Base-by-base conservation (phyloP, 2,329 filamentous ascomycete species). In the Tolypocladium endophyticum region DNA sequence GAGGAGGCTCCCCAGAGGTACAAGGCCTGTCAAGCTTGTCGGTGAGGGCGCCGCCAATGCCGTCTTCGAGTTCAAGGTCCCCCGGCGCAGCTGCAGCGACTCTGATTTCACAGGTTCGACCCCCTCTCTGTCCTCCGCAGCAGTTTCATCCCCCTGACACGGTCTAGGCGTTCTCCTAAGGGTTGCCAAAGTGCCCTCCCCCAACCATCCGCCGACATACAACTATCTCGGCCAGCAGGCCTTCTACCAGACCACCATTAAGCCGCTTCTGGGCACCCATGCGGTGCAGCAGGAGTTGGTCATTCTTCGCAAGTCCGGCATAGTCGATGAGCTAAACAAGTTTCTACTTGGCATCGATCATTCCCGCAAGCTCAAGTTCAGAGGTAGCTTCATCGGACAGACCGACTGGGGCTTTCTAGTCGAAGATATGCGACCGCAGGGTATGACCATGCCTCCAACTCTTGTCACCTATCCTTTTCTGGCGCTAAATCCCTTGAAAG, bases 11-110 rank as follows among this genome's bases (percentile, higher is more conserved):
- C 73, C 73, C 33, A 63, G 61, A 53, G 72, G 71, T 36, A 69
- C 71, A 45, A 70, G 66, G 33, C 71, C 73, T 18, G 63, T 73
- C 57, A 69, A 71, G 58, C 75, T 83, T 60, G 72, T 85, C 28
- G 81, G 80, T 33, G 89, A 94, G 71, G 90, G 89, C 30, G 86
- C 88, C 30, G 89, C 90, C 58, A 93, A 94, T 71, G 81, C 87
- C 57, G 87, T 92, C 63, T 92, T 89, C 68, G 80, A 81, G 64
- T 79, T 89, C 59, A 74, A 76, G 54, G 61, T 78, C 25, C 72
- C 75, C 5, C 66, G 72, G 60, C 66, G 66, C 60, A 64, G 71
- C 58, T 62, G 69, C 43, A 63, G 71, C 50, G 65, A 66, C 52
- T 63, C 66, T 7, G 65, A 69, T 61, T 72, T 72, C 64, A 73